Evolutionary conservation across 768 basidiomycete species (phyloP), one percentile per base, ranked within the genome.

Genomic region (Hericium erinaceus): DNA sequence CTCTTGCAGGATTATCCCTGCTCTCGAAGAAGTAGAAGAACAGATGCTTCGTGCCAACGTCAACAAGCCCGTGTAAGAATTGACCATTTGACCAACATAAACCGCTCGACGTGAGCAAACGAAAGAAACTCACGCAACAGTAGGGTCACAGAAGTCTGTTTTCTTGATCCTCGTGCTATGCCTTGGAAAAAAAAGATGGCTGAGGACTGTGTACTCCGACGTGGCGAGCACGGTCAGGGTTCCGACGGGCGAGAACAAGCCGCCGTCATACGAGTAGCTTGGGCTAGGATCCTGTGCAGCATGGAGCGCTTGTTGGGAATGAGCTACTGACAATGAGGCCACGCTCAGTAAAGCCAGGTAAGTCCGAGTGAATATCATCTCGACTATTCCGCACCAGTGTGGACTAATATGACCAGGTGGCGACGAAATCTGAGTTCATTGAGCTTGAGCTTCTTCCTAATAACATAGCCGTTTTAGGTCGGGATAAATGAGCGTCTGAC

Each of bases 11-110:
- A 44, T 71, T 58, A 24, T 63, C 64, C 49, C 78, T 63, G 37
- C 72, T 74, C 63, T 79, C 77, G 63, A 80, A 79, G 66, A 80
- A 80, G 68, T 86, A 86, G 72, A 88, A 87, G 69, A 84, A 84
- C 46, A 85, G 55, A 60, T 84, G 84, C 56, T 82, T 78, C 20
- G 82, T 80, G 64, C 81, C 73, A 48, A 84, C 74, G 58, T 86
- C 84, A 56, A 87, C 83, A 61, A 86, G 10, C 85, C 85, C 0
- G 83, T 84, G 65, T 82, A 87, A 1, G 77, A 70, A 20, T 80
- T 84, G 41, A 16, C 41, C 16, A 15, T 6, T 44, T 44, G 41
- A 16, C 9, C 41, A 44, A 16, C 15, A n/a, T 8, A 15, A 18
- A 15, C 7, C 41, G 6, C 15, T 7, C 10, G 20, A 44, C 4